Evolutionary conservation across 148 eudicot species (phyloP).

Genomic region (Silene conica): DNA sequence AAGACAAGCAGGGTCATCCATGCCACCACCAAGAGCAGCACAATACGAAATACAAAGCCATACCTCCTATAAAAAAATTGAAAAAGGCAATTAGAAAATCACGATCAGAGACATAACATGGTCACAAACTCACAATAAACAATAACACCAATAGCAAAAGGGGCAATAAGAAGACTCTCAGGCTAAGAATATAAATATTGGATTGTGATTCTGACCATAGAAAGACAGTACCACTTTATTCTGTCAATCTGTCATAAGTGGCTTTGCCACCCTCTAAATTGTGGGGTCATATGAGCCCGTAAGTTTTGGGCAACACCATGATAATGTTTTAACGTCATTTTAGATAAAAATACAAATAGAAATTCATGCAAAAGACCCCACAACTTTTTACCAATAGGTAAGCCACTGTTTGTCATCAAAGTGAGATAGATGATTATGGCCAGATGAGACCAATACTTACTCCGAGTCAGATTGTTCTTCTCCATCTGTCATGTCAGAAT

Average conservation of each 20-base stretch:
- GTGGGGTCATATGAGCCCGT: too few species aligned
- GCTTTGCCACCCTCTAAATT: too few species aligned
- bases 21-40: conserved; percentile 75
- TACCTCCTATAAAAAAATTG: conserved; percentile 48
- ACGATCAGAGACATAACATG: background rate
- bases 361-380: too few species aligned
- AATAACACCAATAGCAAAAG: background rate
- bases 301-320: too few species aligned
- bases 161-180: background rate
- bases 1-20: conserved; percentile 94
- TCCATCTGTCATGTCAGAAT: conserved; percentile 41
- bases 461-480: conserved; percentile 78
- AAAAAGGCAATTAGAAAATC: background rate
- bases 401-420: background rate
- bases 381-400: too few species aligned
- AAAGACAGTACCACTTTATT: background rate
- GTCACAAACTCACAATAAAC: background rate
- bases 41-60: conserved; percentile 77
- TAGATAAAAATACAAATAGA: too few species aligned
- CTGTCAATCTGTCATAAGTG: too few species aligned
- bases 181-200: background rate
- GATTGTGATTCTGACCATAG: background rate
- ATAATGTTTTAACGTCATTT: too few species aligned
- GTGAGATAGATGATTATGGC: background rate
- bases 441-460: conserved; percentile 43